Conservation (phyloP, 345 rosid species). For the Excoecaria cochinchinensis region DNA sequence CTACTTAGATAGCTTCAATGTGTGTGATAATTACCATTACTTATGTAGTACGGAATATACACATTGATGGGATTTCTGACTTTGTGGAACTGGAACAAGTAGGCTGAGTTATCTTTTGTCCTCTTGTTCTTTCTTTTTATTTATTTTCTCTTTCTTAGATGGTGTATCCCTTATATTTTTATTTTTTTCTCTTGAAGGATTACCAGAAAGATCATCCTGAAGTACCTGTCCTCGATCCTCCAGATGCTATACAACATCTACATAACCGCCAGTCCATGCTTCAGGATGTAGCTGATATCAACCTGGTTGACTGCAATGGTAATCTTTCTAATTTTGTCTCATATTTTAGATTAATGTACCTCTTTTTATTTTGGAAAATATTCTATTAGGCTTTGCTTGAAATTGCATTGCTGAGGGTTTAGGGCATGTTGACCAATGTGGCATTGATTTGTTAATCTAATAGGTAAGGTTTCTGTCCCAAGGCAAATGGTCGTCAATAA, state of each 20-base stretch:
- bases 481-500: slow-evolving; percentile 68
- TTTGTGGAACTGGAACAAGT: neutral
- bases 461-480: slow-evolving; percentile 74
- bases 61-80: neutral
- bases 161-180: slow-evolving; percentile 9
- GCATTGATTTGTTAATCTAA: slow-evolving; percentile 17
- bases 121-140: too few relatives aligned
- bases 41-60: neutral
- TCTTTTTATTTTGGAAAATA: neutral
- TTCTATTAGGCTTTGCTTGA: neutral
- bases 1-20: neutral
- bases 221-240: slow-evolving; percentile 82
- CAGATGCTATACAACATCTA: slow-evolving; percentile 65
- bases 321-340: slow-evolving; percentile 14
- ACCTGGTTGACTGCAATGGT: slow-evolving; percentile 63
- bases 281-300: slow-evolving; percentile 67
- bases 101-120: neutral
- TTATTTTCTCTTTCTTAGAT: neutral
- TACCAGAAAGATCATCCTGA: slow-evolving; percentile 71
- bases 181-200: slow-evolving; percentile 52
- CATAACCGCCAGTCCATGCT: slow-evolving; percentile 86
- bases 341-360: neutral
- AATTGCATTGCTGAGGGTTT: neutral
- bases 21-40: neutral
- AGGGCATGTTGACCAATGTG: slow-evolving; percentile 15